Evolutionary conservation across 257 asterid genomes (phyloP).

Genomic region (Ehretia macrophylla): DNA sequence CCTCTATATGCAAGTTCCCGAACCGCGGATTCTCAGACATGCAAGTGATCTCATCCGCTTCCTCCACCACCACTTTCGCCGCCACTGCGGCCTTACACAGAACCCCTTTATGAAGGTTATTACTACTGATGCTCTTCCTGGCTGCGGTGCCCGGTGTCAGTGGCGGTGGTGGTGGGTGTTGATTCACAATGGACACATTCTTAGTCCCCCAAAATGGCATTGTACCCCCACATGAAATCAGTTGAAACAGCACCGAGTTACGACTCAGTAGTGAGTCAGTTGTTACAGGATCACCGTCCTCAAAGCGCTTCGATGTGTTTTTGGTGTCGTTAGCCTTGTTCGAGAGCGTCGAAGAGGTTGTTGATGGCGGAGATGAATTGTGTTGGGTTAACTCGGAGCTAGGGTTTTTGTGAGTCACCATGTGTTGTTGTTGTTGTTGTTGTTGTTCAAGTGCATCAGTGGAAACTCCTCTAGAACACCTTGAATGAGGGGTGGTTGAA

Average conservation of each 20-base stretch:
- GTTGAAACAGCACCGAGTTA: constrained; percentile 63
- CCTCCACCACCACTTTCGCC: constrained; percentile 26
- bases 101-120: constrained; percentile 40
- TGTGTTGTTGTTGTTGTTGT: constrained; percentile 7
- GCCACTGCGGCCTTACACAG: constrained; percentile 42
- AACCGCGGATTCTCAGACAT: constrained; percentile 92
- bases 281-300: constrained; percentile 46
- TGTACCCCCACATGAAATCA: constrained; percentile 81
- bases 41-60: constrained; percentile 51
- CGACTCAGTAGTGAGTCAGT: constrained; percentile 52
- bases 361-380: constrained; percentile 54
- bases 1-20: constrained; percentile 60
- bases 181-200: constrained; percentile 13
- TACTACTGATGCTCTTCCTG: constrained; percentile 54
- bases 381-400: constrained; percentile 27
- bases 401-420: constrained; percentile 12
- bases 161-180: constrained; percentile 16
- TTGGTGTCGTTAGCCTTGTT: constrained; percentile 45
- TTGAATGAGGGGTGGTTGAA: constrained; percentile 20
- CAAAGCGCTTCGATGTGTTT: constrained; percentile 35
- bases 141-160: constrained; percentile 9
- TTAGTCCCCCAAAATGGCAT: constrained; percentile 45
- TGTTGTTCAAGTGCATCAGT: constrained; percentile 56
- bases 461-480: constrained; percentile 58
- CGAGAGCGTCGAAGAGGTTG: constrained; percentile 55